Conservation (phyloP, 352 stramenopile species). For the Phytophthora uliginosa region DNA sequence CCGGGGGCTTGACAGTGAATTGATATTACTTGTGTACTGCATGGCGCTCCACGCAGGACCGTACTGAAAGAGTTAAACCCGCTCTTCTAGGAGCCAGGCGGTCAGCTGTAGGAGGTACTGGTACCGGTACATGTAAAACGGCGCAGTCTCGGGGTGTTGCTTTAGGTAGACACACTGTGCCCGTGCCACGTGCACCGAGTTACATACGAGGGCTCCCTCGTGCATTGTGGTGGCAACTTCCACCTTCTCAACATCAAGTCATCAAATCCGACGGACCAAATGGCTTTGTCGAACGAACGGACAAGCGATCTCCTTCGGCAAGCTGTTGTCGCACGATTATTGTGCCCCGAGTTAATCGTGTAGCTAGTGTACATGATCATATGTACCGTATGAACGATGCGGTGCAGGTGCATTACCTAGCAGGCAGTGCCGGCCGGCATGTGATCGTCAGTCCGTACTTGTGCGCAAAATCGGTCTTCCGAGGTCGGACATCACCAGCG, state of each 20-base stretch:
- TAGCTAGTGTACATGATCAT: not conserved
- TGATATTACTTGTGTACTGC: not conserved
- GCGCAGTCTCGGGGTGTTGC: not conserved
- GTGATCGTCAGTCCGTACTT: slow-evolving; percentile 23
- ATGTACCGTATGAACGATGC: not conserved
- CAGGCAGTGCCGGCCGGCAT: slow-evolving; percentile 19
- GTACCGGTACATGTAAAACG: not conserved
- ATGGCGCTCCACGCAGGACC: not conserved
- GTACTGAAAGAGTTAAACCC: not conserved
- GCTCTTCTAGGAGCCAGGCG: not conserved
- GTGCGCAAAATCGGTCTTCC: slow-evolving; percentile 13
- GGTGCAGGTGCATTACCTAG: slow-evolving; percentile 20
- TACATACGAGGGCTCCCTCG: not conserved
- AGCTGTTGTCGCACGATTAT: slow-evolving; percentile 16
- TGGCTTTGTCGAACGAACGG: not conserved
- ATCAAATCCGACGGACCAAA: not conserved
- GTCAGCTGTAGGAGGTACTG: not conserved
- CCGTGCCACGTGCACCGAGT: not conserved
- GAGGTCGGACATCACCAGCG: slow-evolving; percentile 4
- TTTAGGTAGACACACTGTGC: not conserved
- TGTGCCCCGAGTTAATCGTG: slow-evolving; percentile 15
- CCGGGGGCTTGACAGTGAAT: not conserved
- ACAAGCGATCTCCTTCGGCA: not conserved
- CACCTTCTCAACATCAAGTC: slow-evolving; percentile 2
- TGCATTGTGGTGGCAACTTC: not conserved